Base-by-base conservation (phyloP, 1,139 yeast species). In the Magnusiomyces suaveolens region DNA sequence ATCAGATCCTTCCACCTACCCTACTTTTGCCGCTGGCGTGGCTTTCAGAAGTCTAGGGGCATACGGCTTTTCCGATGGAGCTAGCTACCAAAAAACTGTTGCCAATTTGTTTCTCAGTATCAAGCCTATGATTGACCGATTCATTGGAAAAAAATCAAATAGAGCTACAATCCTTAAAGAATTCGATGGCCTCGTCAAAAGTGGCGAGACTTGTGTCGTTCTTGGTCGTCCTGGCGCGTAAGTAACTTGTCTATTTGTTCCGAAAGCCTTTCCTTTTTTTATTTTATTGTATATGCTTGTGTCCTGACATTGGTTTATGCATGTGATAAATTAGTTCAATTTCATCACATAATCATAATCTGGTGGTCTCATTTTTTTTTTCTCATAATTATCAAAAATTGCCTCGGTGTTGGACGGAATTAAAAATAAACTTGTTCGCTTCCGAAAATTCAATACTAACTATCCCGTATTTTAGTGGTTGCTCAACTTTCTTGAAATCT, bases 41-140 rank as follows among this genome's bases (percentile, higher is more conserved):
- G 77, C 84, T 2, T 88, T 83, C 75, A 77, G 78, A 57, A 71
- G 85, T 62, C 70, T 88, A 60, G 71, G 85, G 55, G 94, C 90
- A 1, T 78, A 75, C 60, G 96, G 96, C 57, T 77, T 77, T 57
- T 89, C 92, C 10, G 75, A 84, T 3, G 94, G 84, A 64, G 78
- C 89, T 1, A 92, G 86, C 63, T 88, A 84, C 69, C 95, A 87
- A 68, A 73, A 84, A 25, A 87, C 89, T 1, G 82, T 85, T 12
- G 64, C 76, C 24, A 87, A 84, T 64, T 72, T 76, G 14, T 69
- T 66, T 4, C 52, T 63, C 46, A 36, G 18, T 18, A 36, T 36
- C 4, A 36, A 18, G 18, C 8, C 4, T 18, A 29, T 29, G 6
- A 6, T 6, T 29, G 12, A 29, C 51, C 57, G n/a, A 46, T 57